A percentile compares a stretch with the other conserved stretches of the same genome.
Conservation (phyloP, 768 basidiomycete species). For the Amylocystis lapponica region DNA sequence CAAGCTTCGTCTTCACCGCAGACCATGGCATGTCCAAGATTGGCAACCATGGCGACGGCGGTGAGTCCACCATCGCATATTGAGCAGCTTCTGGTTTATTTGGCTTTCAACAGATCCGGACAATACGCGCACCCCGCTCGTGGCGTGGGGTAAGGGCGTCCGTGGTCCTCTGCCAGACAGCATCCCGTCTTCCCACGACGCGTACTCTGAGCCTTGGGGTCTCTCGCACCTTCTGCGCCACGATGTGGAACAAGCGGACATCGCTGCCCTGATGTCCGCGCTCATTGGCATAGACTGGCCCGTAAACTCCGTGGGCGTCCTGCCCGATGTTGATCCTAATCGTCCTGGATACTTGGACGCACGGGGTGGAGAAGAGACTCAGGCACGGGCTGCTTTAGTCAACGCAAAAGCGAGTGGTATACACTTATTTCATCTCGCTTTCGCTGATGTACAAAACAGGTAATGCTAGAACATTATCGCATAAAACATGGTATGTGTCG, state of each 20-base stretch:
- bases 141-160: slow-evolving; percentile 79
- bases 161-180: slow-evolving; percentile 60
- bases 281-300: slow-evolving; percentile 72
- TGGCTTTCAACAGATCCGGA: slow-evolving; percentile 59
- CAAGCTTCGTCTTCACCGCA: slow-evolving; percentile 76
- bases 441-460: slow-evolving; percentile 24
- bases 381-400: slow-evolving; percentile 51
- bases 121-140: slow-evolving; percentile 78
- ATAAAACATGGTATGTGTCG: slow-evolving; percentile 61
- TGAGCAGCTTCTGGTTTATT: slow-evolving; percentile 2
- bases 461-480: slow-evolving; percentile 71
- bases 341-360: slow-evolving; percentile 53
- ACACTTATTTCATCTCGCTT: not conserved
- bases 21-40: slow-evolving; percentile 89
- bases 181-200: slow-evolving; percentile 54
- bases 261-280: slow-evolving; percentile 72
- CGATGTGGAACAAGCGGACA: slow-evolving; percentile 82
- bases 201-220: slow-evolving; percentile 61
- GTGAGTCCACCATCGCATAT: slow-evolving; percentile 23
- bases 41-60: slow-evolving; percentile 87
- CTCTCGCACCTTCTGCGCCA: slow-evolving; percentile 53
- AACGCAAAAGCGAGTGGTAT: slow-evolving; percentile 50
- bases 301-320: slow-evolving; percentile 75
- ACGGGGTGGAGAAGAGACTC: slow-evolving; percentile 38
- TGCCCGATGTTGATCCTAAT: slow-evolving; percentile 67